These are phyloP conservation scores for Lipomyces sp. DNA, from an alignment of 805 yeast species.

Conservation along the genomic window DNA sequence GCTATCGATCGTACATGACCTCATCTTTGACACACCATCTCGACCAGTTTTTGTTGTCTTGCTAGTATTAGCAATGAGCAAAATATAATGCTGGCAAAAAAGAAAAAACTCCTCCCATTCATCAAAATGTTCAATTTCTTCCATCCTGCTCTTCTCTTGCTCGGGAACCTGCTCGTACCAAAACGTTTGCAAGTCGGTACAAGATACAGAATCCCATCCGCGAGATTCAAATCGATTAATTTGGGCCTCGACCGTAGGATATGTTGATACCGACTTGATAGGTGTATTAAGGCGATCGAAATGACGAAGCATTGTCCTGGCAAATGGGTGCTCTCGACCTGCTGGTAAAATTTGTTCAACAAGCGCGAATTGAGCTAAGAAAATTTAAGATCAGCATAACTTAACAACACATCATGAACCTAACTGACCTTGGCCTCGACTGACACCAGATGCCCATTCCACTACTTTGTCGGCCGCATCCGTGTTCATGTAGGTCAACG, in stretches of 20 bases:
- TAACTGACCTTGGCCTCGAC: conserved; percentile 45
- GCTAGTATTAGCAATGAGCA: conserved; percentile 61
- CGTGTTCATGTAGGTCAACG: conserved; percentile 78
- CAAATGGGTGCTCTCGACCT: conserved; percentile 67
- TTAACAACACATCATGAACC: background rate
- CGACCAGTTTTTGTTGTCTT: background rate
- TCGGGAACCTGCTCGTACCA: conserved; percentile 58
- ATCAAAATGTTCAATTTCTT: conserved; percentile 69
- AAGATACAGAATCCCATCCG: conserved; percentile 50
- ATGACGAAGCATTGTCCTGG: conserved; percentile 74
- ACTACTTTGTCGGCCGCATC: conserved; percentile 67
- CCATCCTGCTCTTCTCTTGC: conserved; percentile 51
- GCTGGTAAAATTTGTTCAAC: conserved; percentile 75
- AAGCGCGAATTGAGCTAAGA: conserved; percentile 59
- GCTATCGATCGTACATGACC: background rate
- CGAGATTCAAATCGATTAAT: conserved; percentile 52
- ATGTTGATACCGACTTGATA: conserved; percentile 62
- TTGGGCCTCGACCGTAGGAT: conserved; percentile 60
- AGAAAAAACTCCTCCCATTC: conserved; percentile 82
- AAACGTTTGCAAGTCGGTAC: conserved; percentile 59
- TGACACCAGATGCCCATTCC: conserved; percentile 49
- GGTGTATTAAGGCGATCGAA: conserved; percentile 71
- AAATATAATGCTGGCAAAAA: conserved; percentile 75
- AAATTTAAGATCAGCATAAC: background rate
- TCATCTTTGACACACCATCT: too few relatives aligned